Evolutionary conservation across 495 filamentous ascomycete species (phyloP).

Genomic region (Neurospora sp.): DNA sequence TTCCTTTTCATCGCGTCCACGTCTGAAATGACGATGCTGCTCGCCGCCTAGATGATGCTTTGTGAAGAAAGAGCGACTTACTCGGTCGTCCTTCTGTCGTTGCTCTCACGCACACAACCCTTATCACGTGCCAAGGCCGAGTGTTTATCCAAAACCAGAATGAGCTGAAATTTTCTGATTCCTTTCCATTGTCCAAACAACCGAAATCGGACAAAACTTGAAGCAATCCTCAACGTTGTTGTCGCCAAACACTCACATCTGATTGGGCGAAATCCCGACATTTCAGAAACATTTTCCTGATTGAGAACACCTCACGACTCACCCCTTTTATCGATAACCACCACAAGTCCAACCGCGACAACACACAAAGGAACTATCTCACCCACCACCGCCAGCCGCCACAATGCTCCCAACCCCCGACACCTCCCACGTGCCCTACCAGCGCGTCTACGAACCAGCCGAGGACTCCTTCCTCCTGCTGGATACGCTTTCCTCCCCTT

Average conservation of each 20-base stretch:
- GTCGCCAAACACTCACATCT: not conserved
- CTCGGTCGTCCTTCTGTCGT: not conserved
- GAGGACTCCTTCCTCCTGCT: conserved; percentile 94
- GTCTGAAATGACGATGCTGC: not conserved
- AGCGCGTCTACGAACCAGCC: conserved; percentile 82
- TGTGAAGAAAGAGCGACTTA: not conserved
- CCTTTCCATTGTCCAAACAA: not conserved
- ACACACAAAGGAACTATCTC: not conserved
- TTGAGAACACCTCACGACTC: not conserved
- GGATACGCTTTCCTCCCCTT: conserved; percentile 70
- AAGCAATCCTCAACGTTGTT: not conserved
- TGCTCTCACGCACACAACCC: not conserved
- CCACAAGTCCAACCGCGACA: not conserved
- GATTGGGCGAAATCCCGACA: not conserved
- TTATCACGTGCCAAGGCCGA: not conserved
- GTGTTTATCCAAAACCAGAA: not conserved
- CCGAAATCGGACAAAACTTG: not conserved
- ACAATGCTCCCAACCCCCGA: conserved; percentile 84
- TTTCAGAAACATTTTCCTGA: not conserved
- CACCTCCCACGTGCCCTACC: conserved; percentile 79
- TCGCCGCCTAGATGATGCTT: not conserved
- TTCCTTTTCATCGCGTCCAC: not conserved
- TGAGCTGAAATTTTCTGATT: not conserved
- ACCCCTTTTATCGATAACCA: not conserved
- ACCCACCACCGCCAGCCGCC: not conserved